Evolutionary conservation across 371 early-diverging fungal species (phyloP).

Genomic region (Capillidium rhysosporum): DNA sequence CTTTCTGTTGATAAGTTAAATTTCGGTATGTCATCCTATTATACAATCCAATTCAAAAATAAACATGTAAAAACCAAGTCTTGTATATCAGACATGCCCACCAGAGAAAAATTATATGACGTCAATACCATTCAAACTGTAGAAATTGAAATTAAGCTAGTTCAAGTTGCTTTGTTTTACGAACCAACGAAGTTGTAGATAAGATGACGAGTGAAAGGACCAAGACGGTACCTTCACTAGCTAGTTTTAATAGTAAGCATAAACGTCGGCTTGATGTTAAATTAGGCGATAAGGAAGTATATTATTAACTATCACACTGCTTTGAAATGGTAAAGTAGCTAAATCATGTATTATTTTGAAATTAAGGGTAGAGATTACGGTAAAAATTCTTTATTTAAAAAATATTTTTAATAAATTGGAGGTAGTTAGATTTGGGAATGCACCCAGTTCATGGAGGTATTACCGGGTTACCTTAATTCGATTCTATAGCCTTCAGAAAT

Average conservation of each 20-base stretch:
- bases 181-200: too few species aligned
- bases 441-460: conserved; percentile 98
- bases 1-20: conserved; percentile 2
- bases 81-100: too few species aligned
- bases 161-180: too few species aligned
- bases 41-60: neutral
- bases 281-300: too few species aligned
- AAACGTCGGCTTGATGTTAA: too few species aligned
- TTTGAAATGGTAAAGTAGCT: conserved; percentile 99
- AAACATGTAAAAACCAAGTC: too few species aligned
- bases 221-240: too few species aligned
- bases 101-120: too few species aligned
- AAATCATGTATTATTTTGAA: conserved; percentile 92
- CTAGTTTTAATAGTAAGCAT: too few species aligned
- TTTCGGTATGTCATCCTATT: neutral
- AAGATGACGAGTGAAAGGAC: too few species aligned
- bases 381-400: conserved; percentile 11
- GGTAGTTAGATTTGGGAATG: conserved; percentile 93
- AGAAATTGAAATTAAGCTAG: too few species aligned
- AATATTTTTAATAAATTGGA: neutral
- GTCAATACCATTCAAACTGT: too few species aligned
- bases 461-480: conserved; percentile 94
- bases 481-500: conserved; percentile 86
- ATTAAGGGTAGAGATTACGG: conserved; percentile 94
- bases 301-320: conserved; percentile 69